These are phyloP conservation scores for Hanseniaspora hatyaiensis DNA, from an alignment of 805 yeast genomes.

Conservation along the genomic window DNA sequence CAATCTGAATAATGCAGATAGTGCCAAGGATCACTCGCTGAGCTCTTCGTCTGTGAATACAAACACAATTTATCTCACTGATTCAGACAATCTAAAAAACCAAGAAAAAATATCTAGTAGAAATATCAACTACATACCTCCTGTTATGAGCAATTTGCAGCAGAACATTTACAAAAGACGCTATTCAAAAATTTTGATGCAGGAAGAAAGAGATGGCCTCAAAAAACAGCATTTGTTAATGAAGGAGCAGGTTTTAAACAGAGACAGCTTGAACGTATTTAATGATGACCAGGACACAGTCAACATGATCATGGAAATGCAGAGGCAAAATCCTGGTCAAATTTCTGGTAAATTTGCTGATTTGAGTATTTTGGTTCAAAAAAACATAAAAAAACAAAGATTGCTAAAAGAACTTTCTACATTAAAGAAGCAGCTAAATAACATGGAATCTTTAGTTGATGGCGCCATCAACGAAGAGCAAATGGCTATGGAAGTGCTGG, in stretches of 20 bases:
- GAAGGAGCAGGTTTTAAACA: not conserved
- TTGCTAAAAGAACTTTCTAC: constrained; percentile 9
- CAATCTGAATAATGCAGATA: too few relatives aligned
- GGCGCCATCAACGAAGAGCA: constrained; percentile 14
- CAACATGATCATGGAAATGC: not conserved
- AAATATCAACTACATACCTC: constrained; percentile 6
- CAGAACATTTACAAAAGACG: constrained; percentile 13
- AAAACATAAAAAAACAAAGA: constrained; percentile 10
- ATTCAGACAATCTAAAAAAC: constrained; percentile 1
- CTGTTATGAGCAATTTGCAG: constrained; percentile 10
- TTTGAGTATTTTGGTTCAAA: constrained; percentile 11
- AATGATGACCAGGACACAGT: not conserved
- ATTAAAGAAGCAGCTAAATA: constrained; percentile 11
- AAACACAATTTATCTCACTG: constrained; percentile 5
- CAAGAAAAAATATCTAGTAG: not conserved
- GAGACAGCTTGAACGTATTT: not conserved
- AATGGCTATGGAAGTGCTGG: constrained; percentile 8
- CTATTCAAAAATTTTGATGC: constrained; percentile 4
- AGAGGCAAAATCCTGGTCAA: constrained; percentile 6
- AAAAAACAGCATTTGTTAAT: not conserved
- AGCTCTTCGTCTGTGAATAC: too few relatives aligned
- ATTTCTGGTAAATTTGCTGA: constrained; percentile 14
- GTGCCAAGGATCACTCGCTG: too few relatives aligned
- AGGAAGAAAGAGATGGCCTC: constrained; percentile 4
- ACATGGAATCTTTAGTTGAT: constrained; percentile 10